These are phyloP conservation scores for Naegleria lovaniensis DNA, from an alignment of 208 protist species.

Conservation along the genomic window DNA sequence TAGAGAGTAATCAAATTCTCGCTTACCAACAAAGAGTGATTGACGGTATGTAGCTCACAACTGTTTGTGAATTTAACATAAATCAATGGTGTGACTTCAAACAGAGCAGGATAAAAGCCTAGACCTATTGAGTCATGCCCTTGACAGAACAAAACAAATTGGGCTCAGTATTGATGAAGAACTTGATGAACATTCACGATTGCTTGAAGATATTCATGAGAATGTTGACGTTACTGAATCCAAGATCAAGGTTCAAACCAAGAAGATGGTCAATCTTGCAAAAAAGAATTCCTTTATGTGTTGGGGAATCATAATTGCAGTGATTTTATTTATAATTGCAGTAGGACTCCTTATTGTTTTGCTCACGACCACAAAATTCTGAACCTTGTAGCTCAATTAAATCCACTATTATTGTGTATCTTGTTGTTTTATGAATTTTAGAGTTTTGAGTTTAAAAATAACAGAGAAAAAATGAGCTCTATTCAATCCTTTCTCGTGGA, in stretches of 20 bases:
- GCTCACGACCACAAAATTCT: neutral
- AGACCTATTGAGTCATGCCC: neutral
- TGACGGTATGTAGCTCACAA: neutral
- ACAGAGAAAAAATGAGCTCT: neutral
- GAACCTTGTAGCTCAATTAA: too few relatives aligned
- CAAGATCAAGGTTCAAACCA: neutral
- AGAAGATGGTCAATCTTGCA: neutral
- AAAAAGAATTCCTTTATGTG: neutral
- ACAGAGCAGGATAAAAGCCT: neutral
- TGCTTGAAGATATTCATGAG: neutral
- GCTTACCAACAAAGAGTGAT: neutral
- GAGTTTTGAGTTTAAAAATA: too few relatives aligned
- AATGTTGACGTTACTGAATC: neutral
- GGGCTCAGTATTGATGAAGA: neutral
- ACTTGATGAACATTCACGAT: neutral
- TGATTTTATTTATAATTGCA: neutral
- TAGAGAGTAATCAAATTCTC: neutral
- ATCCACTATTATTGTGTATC: too few relatives aligned
- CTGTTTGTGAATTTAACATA: neutral
- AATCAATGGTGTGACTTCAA: neutral
- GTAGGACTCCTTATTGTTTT: neutral
- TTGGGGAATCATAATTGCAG: neutral
- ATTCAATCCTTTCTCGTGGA: neutral
- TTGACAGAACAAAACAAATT: neutral
- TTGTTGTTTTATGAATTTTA: too few relatives aligned